Evolutionary conservation across 768 basidiomycete genomes (phyloP), one percentile per base, ranked within the genome.

Genomic region (Pleurotus pulmonarius): DNA sequence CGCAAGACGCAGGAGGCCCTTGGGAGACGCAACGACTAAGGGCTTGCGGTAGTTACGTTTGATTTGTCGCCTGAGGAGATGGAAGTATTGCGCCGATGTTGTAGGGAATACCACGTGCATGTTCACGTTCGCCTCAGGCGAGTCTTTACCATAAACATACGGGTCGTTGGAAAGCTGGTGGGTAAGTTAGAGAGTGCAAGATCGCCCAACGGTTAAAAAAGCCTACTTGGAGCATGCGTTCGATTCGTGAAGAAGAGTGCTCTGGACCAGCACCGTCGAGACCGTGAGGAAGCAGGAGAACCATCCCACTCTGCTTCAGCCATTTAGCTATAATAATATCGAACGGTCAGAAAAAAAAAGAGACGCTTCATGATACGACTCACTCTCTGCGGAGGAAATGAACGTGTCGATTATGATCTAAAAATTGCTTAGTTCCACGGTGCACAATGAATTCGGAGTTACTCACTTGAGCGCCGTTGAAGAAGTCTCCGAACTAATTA

Each of bases 181-280:
- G 45, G 29, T 57, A 56, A 15, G 56, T 55, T 26, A 47, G 53
- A 26, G 29, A 5, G 52, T 34, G 29, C 29, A 34, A 8, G 8
- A 4, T 34, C 11, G 29, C 41, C 6, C 5, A 59, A 51, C 44
- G 20, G 46, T 3, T 1, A 25, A 13, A 2, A n/a, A n/a, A 34
- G 11, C 66, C 55, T 55, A 89, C 91, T 78, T 94, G 94, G n/a
- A 96, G 74, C 85, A 93, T 90, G 38, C 94, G 79, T 66, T 97
- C 94, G 41, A 96, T 76, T 13, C 94, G 83, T 48, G 85, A 88
- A 0, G 91, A 93, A 0, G 93, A 96, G 65, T 97, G 94, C 67
- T 97, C 94, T 0, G 94, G 94, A 1, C 94, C 94, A 13, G 94
- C 93, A 25, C 94, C 94, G 62, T 97, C 93, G 13, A 92, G 75